Evolutionary conservation across 495 filamentous ascomycete species (phyloP).

Genomic region (Lichenothelia convexa): DNA sequence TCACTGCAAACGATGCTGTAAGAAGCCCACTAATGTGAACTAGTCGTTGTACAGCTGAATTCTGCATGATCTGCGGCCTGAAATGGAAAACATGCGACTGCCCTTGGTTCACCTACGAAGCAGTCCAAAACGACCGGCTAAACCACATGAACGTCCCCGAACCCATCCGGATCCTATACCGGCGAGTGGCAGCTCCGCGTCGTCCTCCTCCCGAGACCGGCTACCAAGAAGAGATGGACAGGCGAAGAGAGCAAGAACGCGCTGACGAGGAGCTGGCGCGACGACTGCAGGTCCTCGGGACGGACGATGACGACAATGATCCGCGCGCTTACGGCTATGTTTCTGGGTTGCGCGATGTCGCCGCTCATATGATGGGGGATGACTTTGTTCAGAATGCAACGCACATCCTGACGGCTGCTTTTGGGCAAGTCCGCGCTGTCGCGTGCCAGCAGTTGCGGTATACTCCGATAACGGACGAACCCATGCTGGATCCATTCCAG

Average conservation of each 20-base stretch:
- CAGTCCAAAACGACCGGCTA: slow-evolving; percentile 37
- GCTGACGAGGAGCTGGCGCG: slow-evolving; percentile 38
- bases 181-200: slow-evolving; percentile 5
- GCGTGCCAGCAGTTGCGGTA: background rate
- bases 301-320: slow-evolving; percentile 11
- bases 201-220: slow-evolving; percentile 1
- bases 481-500: background rate
- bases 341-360: slow-evolving; percentile 23
- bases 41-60: slow-evolving; percentile 61
- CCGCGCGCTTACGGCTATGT: slow-evolving; percentile 15
- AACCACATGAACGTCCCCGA: slow-evolving; percentile 37
- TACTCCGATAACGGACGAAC: background rate
- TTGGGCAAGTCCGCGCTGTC: slow-evolving; percentile 1
- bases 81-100: slow-evolving; percentile 74
- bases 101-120: slow-evolving; percentile 55
- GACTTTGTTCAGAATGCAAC: slow-evolving; percentile 14
- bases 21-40: too few species aligned
- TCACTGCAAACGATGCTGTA: too few species aligned
- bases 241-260: slow-evolving; percentile 34
- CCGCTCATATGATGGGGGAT: slow-evolving; percentile 27
- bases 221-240: slow-evolving; percentile 34
- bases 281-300: slow-evolving; percentile 30
- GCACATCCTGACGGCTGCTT: slow-evolving; percentile 9
- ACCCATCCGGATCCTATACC: slow-evolving; percentile 9
- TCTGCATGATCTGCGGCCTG: slow-evolving; percentile 62